Conservation (phyloP, 2,329 filamentous ascomycete genomes). For the Alternaria metachromatica region DNA sequence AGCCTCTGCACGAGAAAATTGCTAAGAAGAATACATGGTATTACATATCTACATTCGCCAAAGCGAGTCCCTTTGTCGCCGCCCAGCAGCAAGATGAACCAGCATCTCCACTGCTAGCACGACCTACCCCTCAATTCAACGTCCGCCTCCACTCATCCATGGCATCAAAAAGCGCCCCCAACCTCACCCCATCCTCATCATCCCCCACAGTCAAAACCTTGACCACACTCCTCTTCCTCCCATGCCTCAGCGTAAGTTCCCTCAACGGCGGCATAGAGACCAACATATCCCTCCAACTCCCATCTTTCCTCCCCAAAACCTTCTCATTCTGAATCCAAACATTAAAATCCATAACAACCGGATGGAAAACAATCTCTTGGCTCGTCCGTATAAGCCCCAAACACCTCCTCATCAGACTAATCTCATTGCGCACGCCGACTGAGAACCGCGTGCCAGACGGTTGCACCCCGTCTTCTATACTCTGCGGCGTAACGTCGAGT, state of each 20-base stretch:
- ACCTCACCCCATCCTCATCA: constrained; percentile 7
- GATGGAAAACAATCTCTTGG: constrained; percentile 19
- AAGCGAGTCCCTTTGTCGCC: neutral
- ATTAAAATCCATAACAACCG: constrained; percentile 11
- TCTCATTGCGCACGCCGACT: constrained; percentile 3
- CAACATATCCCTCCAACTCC: constrained; percentile 13
- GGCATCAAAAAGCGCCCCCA: constrained; percentile 14
- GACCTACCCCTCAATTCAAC: neutral
- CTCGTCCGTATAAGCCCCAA: constrained; percentile 17
- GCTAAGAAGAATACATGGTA: neutral
- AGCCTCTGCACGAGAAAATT: neutral
- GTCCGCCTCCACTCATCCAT: constrained; percentile 14
- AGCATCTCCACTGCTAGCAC: neutral
- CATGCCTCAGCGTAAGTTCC: constrained; percentile 13
- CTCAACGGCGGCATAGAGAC: constrained; percentile 19
- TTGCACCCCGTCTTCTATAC: constrained; percentile 2
- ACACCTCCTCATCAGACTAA: constrained; percentile 11
- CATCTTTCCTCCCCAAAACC: neutral
- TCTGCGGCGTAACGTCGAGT: constrained; percentile 5
- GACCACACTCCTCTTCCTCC: constrained; percentile 4
- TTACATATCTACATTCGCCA: neutral
- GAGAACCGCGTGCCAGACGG: constrained; percentile 1
- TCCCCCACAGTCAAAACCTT: constrained; percentile 5
- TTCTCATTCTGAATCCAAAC: neutral
- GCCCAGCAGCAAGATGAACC: neutral